phyloP scores from a whole-genome alignment of 331 rosid genomes.

The Acacia concinna region DNA sequence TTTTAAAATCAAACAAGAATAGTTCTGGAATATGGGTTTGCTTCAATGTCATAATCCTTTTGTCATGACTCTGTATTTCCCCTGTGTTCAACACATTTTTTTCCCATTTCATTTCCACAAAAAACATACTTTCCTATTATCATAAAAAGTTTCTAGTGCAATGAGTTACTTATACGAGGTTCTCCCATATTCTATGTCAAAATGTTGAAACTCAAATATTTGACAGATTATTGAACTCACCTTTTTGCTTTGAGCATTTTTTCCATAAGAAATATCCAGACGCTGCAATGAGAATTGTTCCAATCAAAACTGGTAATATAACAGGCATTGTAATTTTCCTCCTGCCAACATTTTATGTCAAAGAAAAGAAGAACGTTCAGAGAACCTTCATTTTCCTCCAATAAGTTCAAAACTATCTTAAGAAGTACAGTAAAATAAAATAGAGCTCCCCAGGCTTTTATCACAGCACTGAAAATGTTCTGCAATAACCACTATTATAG shows the following conservation, averaged over 20 bases:
- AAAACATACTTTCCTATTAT: neutral
- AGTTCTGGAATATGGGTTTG: conserved; percentile 27
- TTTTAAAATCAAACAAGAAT: conserved; percentile 25
- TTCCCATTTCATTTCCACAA: too few species aligned
- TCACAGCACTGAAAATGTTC: neutral
- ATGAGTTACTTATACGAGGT: too few species aligned
- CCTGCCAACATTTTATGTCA: neutral
- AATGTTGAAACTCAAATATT: neutral
- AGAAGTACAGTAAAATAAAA: too few species aligned
- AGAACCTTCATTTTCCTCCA: neutral
- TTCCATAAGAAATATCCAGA: conserved; percentile 8
- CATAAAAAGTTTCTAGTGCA: too few species aligned
- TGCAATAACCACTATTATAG: neutral
- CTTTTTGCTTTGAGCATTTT: neutral
- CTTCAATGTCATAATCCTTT: neutral
- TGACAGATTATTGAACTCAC: neutral
- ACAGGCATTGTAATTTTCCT: neutral
- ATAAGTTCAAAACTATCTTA: neutral
- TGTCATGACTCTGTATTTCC: neutral
- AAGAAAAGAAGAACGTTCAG: neutral
- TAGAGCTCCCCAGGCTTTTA: neutral
- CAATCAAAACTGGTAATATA: neutral
- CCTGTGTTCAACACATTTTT: neutral
- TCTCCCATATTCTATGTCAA: neutral
- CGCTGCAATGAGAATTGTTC: neutral